Evolutionary conservation across 371 early-diverging fungal species (phyloP), one percentile per base, ranked within the genome.

Genomic region (Syncephalastrum sp.): DNA sequence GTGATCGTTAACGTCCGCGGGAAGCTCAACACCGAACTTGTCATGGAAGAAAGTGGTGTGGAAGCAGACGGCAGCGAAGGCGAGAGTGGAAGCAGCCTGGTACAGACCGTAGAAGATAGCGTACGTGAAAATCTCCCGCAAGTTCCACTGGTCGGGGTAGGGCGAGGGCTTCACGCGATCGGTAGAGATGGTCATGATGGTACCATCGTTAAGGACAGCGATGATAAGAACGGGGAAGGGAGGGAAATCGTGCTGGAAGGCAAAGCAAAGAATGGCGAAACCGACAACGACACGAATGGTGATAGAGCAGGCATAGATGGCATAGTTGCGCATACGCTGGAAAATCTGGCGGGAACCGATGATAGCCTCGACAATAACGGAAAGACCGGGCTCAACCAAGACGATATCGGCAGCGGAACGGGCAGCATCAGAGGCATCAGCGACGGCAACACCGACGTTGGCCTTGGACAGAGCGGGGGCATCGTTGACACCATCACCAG

Each of bases 401-500:
- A 89, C 87, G 60, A 86, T 86, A 69, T 84, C 84, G 43, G 85
- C 82, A 57, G 86, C 86, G 59, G 82, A 80, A 63, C 85, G 83
- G 54, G 88, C 86, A 57, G 85, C 86, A 63, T 85, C 86, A 47
- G 84, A 77, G 55, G 82, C 83, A 61, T 82, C 85, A 59, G 81
- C 91, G 81, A 95, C 90, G 54, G 88, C 88, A 61, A 87, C 81
- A 73, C 88, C 88, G 57, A 85, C 84, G 72, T 87, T 84, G 61
- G 88, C 88, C 83, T 84, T 84, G 70, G 82, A 81, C 56, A 97
- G 85, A 47, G 96, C 94, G 5, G 92, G 93, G 17, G 93, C 91
- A 74, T 95, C 97, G 76, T 94, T 95, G 61, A 93, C 92, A 75
- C 95, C 94, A 72, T 95, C 94, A 64, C 97, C 97, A 53, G 92